Base-by-base conservation (phyloP, 73 alveolate species). In the Blepharisma stoltei region DNA sequence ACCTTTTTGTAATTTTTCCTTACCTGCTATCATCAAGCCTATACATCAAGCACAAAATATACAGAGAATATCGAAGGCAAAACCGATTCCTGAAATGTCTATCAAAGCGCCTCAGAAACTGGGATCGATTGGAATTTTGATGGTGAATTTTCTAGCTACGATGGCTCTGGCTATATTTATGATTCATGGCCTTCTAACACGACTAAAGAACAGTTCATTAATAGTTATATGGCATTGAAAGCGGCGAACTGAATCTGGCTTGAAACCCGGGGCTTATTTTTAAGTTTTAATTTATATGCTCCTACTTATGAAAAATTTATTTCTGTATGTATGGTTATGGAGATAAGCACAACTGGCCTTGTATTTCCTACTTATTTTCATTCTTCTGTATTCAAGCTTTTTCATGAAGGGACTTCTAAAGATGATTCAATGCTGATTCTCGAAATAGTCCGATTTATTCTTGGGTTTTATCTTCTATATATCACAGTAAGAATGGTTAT, bases 381-480 rank as follows among this genome's bases (percentile, higher is more conserved):
- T 2, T 60, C 73, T 9, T 14, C 46, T n/a, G 73, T 60, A 8
- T 20, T 60, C 18, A 25, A 14, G 46, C 14, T 38, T 1, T 60
- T 60, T 5, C 23, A 60, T 25, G 37, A 14, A 20, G 46, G 46
- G 11, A 60, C 38, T 18, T 8, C 48, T 25, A 1, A 14, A 9
- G 73, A 60, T 60, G 5, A n/a, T 4, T n/a, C 46, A 20, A 25
- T 25, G 37, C 45, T 60, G 38, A 38, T 38, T 20, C 48, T 60
- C 5, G 73, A 60, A 25, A 60, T 60, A 1, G 45, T 60, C 5
- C 0, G 73, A 47, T 20, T 60, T 14, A 20, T 60, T 14, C 46
- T 60, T 25, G 45, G 49, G 2, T 60, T 60, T 60, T 60, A 60
- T 60, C 46, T 60, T 60, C 2, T 60, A 8, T 60, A 18, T 60